A percentile compares a stretch with the other conserved stretches of the same genome.
These are phyloP conservation scores for Termitomyces sp. DNA, from an alignment of 768 basidiomycete species.

Conservation along the genomic window DNA sequence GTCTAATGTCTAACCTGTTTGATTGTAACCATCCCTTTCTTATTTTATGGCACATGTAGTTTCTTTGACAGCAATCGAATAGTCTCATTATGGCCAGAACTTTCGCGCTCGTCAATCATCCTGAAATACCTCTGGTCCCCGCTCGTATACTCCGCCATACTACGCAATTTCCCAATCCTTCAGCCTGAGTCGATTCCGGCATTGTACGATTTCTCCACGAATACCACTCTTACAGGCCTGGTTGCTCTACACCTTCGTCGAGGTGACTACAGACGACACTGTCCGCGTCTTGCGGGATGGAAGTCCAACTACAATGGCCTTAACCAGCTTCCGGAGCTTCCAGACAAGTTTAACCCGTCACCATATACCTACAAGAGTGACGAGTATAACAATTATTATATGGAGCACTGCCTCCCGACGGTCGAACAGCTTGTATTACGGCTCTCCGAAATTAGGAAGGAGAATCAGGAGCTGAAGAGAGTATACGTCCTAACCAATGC, in stretches of 20 bases:
- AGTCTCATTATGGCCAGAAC: constrained; percentile 39
- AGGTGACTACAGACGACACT: constrained; percentile 57
- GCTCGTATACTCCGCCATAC: constrained; percentile 48
- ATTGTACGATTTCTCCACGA: constrained; percentile 15
- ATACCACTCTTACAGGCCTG: constrained; percentile 34
- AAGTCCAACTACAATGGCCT: constrained; percentile 45
- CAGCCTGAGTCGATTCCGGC: constrained; percentile 27
- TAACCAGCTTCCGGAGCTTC: constrained; percentile 37
- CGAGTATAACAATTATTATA: constrained; percentile 26
- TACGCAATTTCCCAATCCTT: constrained; percentile 43
- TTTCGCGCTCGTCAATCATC: constrained; percentile 47
- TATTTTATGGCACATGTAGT: constrained; percentile 32
- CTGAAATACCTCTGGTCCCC: constrained; percentile 60
- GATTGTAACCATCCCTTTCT: constrained; percentile 35
- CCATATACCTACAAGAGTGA: constrained; percentile 14
- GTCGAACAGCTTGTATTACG: constrained; percentile 32
- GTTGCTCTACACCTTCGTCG: constrained; percentile 54
- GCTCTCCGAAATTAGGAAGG: constrained; percentile 26
- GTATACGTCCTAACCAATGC: constrained; percentile 47
- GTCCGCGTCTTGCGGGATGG: constrained; percentile 46
- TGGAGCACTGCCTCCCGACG: constrained; percentile 34
- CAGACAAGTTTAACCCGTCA: constrained; percentile 37
- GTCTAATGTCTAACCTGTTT: background rate
- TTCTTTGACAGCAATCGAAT: constrained; percentile 43
- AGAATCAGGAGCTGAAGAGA: constrained; percentile 21